Evolutionary conservation across 768 basidiomycete species (phyloP).

Genomic region (Pleurotus sapidus): DNA sequence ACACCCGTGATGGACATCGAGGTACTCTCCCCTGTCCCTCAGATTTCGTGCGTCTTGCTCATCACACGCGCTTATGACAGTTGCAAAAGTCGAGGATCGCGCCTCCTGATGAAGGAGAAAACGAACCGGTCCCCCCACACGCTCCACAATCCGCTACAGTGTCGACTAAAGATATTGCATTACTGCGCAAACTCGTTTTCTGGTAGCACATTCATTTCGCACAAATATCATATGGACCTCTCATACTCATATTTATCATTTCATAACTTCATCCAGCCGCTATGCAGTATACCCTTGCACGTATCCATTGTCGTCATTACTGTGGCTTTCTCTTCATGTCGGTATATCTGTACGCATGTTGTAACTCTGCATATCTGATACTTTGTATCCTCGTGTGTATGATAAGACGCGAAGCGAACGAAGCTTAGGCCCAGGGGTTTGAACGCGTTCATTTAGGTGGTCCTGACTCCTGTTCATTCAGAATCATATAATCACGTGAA

Average conservation of each 20-base stretch:
- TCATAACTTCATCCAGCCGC: constrained; percentile 2
- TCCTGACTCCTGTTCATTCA: too few relatives aligned
- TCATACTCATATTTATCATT: constrained; percentile 8
- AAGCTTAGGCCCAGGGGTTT: too few relatives aligned
- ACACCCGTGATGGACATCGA: constrained; percentile 67
- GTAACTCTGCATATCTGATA: constrained; percentile 5
- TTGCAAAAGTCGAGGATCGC: constrained; percentile 67
- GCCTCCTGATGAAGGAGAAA: constrained; percentile 41
- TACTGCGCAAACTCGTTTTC: constrained; percentile 51
- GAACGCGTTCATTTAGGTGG: too few relatives aligned
- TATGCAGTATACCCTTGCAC: constrained; percentile 1
- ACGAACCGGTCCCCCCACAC: constrained; percentile 25
- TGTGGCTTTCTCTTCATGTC: not conserved
- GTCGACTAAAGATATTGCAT: constrained; percentile 38
- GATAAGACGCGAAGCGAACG: not conserved
- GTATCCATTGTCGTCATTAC: not conserved
- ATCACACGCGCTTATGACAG: constrained; percentile 29
- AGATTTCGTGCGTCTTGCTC: not conserved
- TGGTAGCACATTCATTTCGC: constrained; percentile 20
- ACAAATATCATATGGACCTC: constrained; percentile 8
- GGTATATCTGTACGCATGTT: constrained; percentile 12
- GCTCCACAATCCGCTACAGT: constrained; percentile 13
- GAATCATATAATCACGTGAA: too few relatives aligned
- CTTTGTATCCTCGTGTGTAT: not conserved
- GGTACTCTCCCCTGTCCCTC: constrained; percentile 33